phyloP scores from a whole-genome alignment of 805 yeast genomes.

The Wickerhamomyces sydowiorum region DNA sequence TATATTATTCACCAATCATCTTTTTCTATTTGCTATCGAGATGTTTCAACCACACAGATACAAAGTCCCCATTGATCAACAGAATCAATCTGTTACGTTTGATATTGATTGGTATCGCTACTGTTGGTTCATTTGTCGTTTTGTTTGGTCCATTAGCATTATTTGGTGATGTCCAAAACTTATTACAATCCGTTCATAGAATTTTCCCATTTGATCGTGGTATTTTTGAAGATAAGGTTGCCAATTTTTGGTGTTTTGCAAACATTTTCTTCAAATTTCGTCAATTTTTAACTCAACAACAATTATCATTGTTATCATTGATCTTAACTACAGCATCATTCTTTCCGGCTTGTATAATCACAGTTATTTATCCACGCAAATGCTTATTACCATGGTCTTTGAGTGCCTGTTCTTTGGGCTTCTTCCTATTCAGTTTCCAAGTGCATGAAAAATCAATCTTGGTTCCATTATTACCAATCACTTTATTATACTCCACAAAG shows the following conservation, averaged over 20 bases:
- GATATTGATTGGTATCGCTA: conserved; percentile 56
- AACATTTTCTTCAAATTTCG: conserved; percentile 74
- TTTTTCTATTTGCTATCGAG: conserved; percentile 72
- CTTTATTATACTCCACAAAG: conserved; percentile 50
- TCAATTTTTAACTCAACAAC: conserved; percentile 41
- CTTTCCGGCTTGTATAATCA: conserved; percentile 48
- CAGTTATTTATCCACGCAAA: conserved; percentile 47
- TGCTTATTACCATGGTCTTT: conserved; percentile 63
- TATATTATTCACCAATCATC: conserved; percentile 86
- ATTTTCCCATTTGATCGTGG: conserved; percentile 94
- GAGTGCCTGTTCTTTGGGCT: conserved; percentile 79
- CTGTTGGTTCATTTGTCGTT: conserved; percentile 44
- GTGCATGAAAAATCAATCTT: conserved; percentile 93
- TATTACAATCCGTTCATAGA: conserved; percentile 54
- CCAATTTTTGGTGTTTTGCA: conserved; percentile 96
- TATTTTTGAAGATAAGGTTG: conserved; percentile 94
- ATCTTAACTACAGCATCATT: conserved; percentile 46
- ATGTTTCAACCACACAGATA: conserved; percentile 21
- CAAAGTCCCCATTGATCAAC: conserved; percentile 22
- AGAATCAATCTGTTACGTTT: conserved; percentile 53
- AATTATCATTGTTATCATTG: conserved; percentile 57
- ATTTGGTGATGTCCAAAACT: conserved; percentile 31
- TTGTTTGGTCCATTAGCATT: conserved; percentile 58
- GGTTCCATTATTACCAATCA: conserved; percentile 81
- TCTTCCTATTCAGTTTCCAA: conserved; percentile 87